Evolutionary conservation across 495 filamentous ascomycete genomes (phyloP).

Genomic region (Hypoxylon perforatum): DNA sequence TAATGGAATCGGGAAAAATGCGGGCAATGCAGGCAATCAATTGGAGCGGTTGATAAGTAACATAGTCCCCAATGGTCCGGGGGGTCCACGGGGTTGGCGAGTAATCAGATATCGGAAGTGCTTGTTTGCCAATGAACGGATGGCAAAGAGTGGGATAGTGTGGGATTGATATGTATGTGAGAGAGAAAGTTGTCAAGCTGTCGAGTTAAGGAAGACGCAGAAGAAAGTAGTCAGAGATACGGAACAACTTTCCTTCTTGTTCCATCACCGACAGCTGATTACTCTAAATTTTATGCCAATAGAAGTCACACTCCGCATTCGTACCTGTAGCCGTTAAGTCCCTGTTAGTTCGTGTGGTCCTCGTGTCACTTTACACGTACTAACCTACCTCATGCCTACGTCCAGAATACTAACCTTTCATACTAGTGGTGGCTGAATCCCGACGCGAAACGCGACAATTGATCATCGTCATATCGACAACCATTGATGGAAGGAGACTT

Average conservation of each 20-base stretch:
- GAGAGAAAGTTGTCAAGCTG: not conserved
- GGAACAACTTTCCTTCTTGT: slow-evolving; percentile 10
- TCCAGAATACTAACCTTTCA: too few species aligned
- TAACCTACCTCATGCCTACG: too few species aligned
- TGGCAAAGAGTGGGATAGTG: slow-evolving; percentile 37
- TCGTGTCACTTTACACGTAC: too few species aligned
- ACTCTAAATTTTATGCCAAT: too few species aligned
- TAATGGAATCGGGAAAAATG: slow-evolving; percentile 13
- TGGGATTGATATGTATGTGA: slow-evolving; percentile 28
- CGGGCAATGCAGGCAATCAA: slow-evolving; percentile 8
- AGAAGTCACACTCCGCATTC: too few species aligned
- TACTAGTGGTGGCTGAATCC: too few species aligned
- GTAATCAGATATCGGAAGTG: slow-evolving; percentile 26
- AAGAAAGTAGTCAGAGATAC: not conserved
- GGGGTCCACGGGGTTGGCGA: slow-evolving; percentile 3
- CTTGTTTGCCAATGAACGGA: slow-evolving; percentile 30
- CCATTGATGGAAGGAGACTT: not conserved
- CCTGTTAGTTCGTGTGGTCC: too few species aligned
- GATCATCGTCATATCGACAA: too few species aligned
- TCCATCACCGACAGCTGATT: not conserved
- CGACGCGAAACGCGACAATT: too few species aligned
- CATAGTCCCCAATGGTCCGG: slow-evolving; percentile 8
- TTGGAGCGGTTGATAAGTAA: slow-evolving; percentile 41
- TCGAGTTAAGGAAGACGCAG: not conserved
- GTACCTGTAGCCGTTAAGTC: too few species aligned